These are phyloP conservation scores for Kodamaea kakaduensis DNA, from an alignment of 805 yeast genomes.

Conservation along the genomic window DNA sequence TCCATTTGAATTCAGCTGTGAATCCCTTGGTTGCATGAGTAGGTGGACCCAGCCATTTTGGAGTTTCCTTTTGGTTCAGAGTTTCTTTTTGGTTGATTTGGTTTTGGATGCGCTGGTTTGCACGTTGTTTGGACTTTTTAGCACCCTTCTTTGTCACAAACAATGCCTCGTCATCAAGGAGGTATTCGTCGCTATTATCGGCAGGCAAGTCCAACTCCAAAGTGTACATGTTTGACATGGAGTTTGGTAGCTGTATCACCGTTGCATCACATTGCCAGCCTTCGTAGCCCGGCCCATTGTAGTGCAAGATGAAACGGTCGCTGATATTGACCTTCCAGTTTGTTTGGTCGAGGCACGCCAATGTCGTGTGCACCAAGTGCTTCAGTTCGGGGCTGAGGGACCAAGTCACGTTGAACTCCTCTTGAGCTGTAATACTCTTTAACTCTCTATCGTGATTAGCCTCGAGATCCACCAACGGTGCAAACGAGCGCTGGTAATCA, in stretches of 20 bases:
- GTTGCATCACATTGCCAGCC: constrained; percentile 70
- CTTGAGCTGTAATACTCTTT: constrained; percentile 74
- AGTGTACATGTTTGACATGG: neutral
- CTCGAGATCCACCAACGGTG: constrained; percentile 77
- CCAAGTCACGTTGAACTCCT: constrained; percentile 73
- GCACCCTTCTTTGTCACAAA: too few species aligned
- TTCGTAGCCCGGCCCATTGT: constrained; percentile 42
- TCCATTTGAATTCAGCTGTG: constrained; percentile 87
- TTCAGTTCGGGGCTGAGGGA: constrained; percentile 58
- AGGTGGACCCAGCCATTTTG: constrained; percentile 42
- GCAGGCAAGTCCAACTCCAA: constrained; percentile 1
- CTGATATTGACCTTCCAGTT: constrained; percentile 76
- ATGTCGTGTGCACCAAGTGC: constrained; percentile 63
- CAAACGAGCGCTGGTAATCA: constrained; percentile 81
- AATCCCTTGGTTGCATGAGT: constrained; percentile 60
- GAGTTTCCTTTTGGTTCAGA: too few species aligned
- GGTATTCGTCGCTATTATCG: too few species aligned
- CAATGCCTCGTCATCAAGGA: too few species aligned
- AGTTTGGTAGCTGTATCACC: constrained; percentile 65
- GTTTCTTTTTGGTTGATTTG: too few species aligned
- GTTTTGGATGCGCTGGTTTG: too few species aligned
- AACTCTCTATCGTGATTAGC: constrained; percentile 72
- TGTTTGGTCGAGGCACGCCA: constrained; percentile 63
- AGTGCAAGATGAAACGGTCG: constrained; percentile 70
- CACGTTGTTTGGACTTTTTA: too few species aligned